These are phyloP conservation scores for Grigorovia jiainica DNA, from an alignment of 805 yeast species.

Conservation along the genomic window DNA sequence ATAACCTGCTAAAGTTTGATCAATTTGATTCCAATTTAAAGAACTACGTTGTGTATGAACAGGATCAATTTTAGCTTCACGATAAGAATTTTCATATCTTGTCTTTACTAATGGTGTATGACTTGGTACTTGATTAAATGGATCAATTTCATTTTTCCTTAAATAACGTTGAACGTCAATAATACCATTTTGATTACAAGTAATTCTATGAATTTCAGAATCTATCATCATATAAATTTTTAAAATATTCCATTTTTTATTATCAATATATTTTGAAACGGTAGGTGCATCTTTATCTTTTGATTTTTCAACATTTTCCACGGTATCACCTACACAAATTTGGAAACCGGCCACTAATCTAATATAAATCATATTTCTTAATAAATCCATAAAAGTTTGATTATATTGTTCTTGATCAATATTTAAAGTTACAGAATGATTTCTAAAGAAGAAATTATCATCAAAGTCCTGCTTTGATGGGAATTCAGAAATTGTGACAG, in stretches of 20 bases:
- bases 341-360: slow-evolving; percentile 85
- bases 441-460: slow-evolving; percentile 64
- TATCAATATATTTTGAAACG: slow-evolving; percentile 45
- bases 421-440: slow-evolving; percentile 68
- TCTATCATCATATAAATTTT: slow-evolving; percentile 68
- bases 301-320: slow-evolving; percentile 48
- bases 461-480: slow-evolving; percentile 64
- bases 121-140: slow-evolving; percentile 26
- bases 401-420: slow-evolving; percentile 40
- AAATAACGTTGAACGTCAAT: slow-evolving; percentile 72
- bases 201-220: slow-evolving; percentile 77
- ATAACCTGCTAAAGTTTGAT: slow-evolving; percentile 86
- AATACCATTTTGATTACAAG: slow-evolving; percentile 60
- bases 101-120: slow-evolving; percentile 61
- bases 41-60: slow-evolving; percentile 42
- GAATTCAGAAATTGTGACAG: slow-evolving; percentile 68
- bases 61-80: slow-evolving; percentile 47
- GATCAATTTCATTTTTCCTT: slow-evolving; percentile 29
- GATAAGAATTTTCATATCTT: slow-evolving; percentile 60
- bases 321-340: slow-evolving; percentile 66
- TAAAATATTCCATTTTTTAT: slow-evolving; percentile 40
- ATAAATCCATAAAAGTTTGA: slow-evolving; percentile 47
- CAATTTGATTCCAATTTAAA: slow-evolving; percentile 86
- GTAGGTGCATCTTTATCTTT: slow-evolving; percentile 34
- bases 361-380: slow-evolving; percentile 80